Conservation (phyloP, 106 monocot species). For the Dioscorea dumetorum region DNA sequence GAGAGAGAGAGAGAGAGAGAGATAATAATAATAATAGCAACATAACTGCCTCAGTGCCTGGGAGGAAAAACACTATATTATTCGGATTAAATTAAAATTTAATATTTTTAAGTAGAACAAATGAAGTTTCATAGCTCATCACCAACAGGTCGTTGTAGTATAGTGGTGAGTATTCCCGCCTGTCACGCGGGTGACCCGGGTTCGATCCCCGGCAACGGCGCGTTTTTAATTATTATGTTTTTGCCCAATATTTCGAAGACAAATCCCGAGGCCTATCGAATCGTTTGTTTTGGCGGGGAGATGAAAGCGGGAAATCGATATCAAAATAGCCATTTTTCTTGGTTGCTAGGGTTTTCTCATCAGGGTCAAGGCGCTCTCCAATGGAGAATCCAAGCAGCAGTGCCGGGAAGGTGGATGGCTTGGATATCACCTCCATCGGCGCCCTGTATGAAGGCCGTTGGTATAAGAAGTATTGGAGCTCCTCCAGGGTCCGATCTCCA, state of each 20-base stretch:
- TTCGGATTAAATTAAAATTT: too few relatives aligned
- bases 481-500: constrained; percentile 52
- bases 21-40: too few relatives aligned
- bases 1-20: too few relatives aligned
- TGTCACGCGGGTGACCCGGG: constrained; percentile 90
- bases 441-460: constrained; percentile 53
- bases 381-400: constrained; percentile 12
- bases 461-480: constrained; percentile 98
- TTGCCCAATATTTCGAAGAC: too few relatives aligned
- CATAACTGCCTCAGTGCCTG: too few relatives aligned
- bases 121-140: too few relatives aligned
- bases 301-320: background rate
- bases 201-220: constrained; percentile 91
- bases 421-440: constrained; percentile 80
- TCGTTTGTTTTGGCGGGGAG: background rate
- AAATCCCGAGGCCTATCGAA: too few relatives aligned
- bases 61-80: too few relatives aligned
- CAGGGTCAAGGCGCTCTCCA: background rate
- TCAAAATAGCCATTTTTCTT: background rate
- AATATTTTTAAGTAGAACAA: too few relatives aligned
- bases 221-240: too few relatives aligned
- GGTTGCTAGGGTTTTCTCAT: background rate
- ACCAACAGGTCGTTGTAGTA: constrained; percentile 58
- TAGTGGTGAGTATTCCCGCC: constrained; percentile 89
- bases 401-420: constrained; percentile 22